phyloP scores from a whole-genome alignment of 805 yeast genomes.

The Saccharomycopsis sp. region DNA sequence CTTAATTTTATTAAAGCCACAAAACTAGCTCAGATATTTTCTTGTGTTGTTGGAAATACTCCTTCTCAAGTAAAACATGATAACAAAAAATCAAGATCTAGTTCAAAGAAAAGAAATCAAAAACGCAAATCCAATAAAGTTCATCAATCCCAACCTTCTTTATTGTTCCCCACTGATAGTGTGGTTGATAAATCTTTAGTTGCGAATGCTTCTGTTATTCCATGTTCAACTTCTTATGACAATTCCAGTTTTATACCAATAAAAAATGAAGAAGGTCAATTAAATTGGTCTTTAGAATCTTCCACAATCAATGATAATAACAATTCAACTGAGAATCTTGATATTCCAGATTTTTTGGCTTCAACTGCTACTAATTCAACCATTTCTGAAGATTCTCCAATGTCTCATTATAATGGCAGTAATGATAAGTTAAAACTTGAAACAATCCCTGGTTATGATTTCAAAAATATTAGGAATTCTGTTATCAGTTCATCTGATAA shows the following conservation, averaged over 20 bases:
- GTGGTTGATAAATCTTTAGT: slow-evolving; percentile 7
- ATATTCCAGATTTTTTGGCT: slow-evolving; percentile 5
- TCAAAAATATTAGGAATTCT: slow-evolving; percentile 3
- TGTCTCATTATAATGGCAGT: slow-evolving; percentile 8
- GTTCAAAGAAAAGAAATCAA: neutral
- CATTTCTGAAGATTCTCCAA: slow-evolving; percentile 7
- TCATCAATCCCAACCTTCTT: neutral
- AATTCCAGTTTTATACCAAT: slow-evolving; percentile 15
- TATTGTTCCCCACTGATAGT: slow-evolving; percentile 10
- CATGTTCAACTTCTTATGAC: slow-evolving; percentile 15
- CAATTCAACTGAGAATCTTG: slow-evolving; percentile 1
- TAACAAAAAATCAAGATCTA: too few relatives aligned
- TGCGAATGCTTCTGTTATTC: slow-evolving; percentile 11
- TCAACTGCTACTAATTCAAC: slow-evolving; percentile 8
- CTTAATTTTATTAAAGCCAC: too few relatives aligned
- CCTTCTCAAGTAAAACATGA: too few relatives aligned
- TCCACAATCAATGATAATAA: slow-evolving; percentile 2
- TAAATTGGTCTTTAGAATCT: slow-evolving; percentile 11
- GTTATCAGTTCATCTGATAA: slow-evolving; percentile 6
- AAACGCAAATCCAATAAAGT: too few relatives aligned
- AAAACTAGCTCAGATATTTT: too few relatives aligned
- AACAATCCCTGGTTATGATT: slow-evolving; percentile 9
- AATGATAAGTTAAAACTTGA: slow-evolving; percentile 3
- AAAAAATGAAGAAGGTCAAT: slow-evolving; percentile 13
- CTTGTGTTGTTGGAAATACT: too few relatives aligned